Evolutionary conservation across 148 eudicot species (phyloP).

Genomic region (Silene latifolia): DNA sequence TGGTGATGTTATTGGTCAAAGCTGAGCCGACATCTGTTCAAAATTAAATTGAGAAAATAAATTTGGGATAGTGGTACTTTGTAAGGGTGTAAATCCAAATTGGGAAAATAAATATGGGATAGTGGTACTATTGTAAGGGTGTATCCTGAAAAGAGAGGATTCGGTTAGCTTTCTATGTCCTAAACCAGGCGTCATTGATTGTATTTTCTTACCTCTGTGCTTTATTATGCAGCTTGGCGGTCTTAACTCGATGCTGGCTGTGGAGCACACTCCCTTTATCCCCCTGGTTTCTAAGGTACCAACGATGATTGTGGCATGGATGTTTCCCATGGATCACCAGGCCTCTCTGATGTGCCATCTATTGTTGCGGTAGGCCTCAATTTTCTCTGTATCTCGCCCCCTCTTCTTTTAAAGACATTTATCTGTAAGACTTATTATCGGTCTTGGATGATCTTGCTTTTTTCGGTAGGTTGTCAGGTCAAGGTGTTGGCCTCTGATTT

Average conservation of each 20-base stretch:
- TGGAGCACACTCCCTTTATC: conserved; percentile 51
- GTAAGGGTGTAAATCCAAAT: too few relatives aligned
- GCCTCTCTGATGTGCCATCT: conserved; percentile 70
- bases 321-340: conserved; percentile 78
- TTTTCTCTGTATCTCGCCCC: background rate
- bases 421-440: background rate
- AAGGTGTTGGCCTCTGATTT: conserved; percentile 70
- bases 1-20: background rate
- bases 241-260: conserved; percentile 53
- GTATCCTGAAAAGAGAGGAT: too few relatives aligned
- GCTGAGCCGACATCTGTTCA: background rate
- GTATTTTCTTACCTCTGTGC: background rate
- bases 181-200: conserved; percentile 9
- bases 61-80: too few relatives aligned
- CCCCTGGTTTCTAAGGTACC: conserved; percentile 69
- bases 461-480: conserved; percentile 77
- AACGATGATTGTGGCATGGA: conserved; percentile 67
- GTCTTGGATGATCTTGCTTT: background rate
- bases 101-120: too few relatives aligned
- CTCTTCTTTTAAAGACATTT: background rate
- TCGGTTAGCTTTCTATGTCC: too few relatives aligned
- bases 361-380: conserved; percentile 63
- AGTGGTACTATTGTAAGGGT: too few relatives aligned
- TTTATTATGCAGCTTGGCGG: conserved; percentile 63
- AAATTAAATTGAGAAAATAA: too few relatives aligned